phyloP scores from a whole-genome alignment of 345 rosid genomes.

The Murraya koenigii region DNA sequence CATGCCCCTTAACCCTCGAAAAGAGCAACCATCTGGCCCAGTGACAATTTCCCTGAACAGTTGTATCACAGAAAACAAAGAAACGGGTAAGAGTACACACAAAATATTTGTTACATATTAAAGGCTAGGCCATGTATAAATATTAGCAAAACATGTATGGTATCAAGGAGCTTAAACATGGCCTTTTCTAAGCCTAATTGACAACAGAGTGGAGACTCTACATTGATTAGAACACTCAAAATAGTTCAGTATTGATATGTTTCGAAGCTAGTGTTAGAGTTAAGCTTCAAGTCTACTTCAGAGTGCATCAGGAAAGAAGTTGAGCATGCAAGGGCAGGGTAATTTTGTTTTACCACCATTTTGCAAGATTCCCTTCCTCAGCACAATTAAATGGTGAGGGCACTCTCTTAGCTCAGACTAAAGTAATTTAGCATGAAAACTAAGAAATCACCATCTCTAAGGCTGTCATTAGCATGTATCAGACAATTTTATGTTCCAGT shows the following conservation, averaged over 20 bases:
- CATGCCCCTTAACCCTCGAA: constrained; percentile 77
- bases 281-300: neutral
- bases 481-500: neutral
- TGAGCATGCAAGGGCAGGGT: neutral
- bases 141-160: neutral
- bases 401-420: neutral
- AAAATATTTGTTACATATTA: neutral
- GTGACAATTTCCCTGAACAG: constrained; percentile 81
- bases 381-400: neutral
- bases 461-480: neutral
- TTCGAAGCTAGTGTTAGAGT: neutral
- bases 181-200: neutral
- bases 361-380: neutral
- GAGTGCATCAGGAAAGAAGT: neutral
- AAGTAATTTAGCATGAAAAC: neutral
- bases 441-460: neutral
- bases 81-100: constrained; percentile 6
- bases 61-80: constrained; percentile 26
- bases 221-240: no score
- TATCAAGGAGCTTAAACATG: constrained; percentile 13
- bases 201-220: neutral
- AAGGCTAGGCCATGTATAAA: neutral
- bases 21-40: constrained; percentile 97
- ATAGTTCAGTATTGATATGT: neutral
- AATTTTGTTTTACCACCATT: neutral